Evolutionary conservation across 306 rosid genomes (phyloP), one percentile per base, ranked within the genome.

Genomic region (Prunus armeniaca): DNA sequence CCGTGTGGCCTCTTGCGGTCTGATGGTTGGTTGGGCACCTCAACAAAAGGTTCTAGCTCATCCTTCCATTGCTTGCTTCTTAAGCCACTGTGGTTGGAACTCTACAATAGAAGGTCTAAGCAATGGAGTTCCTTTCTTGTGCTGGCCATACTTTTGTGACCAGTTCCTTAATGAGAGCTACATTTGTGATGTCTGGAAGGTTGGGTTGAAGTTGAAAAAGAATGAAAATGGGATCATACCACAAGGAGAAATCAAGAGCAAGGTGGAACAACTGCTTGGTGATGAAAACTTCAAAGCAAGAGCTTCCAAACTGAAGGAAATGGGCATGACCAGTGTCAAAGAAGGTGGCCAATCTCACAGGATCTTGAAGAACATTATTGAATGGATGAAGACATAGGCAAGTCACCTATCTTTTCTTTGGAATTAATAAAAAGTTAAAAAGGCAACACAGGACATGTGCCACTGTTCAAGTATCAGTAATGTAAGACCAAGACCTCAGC

Each of bases 301-400:
- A 41, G 66, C 69, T 28, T 22, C 46, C 32, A 38, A 72, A 25
- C 30, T 75, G 8, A 79, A 73, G 84, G 76, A 86, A 69, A 28
- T 61, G 38, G 11, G 62, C 22, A 54, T 54, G 54, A 72, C 68
- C 45, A 80, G 43, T 65, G 46, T 24, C 57, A 71, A 32, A 58
- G 78, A 88, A 75, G 84, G 83, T 28, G 84, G 73, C 2, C 73
- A 24, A 4, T 83, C 83, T 6, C 38, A 49, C 12, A 25, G 38
- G 64, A 86, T 80, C 41, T 68, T 86, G 34, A 72, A 52, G 18
- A 73, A 46, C 52, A 82, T 86, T 19, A 69, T 88, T 58, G 75
- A 76, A 41, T 84, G 90, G 90, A 62, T 78, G 28, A 70, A 65
- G 75, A 51, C 82, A 74, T 89, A 58, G 88, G 74, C 15, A 12